phyloP scores from a whole-genome alignment of 345 rosid species.

The Noccaea bulbosa region DNA sequence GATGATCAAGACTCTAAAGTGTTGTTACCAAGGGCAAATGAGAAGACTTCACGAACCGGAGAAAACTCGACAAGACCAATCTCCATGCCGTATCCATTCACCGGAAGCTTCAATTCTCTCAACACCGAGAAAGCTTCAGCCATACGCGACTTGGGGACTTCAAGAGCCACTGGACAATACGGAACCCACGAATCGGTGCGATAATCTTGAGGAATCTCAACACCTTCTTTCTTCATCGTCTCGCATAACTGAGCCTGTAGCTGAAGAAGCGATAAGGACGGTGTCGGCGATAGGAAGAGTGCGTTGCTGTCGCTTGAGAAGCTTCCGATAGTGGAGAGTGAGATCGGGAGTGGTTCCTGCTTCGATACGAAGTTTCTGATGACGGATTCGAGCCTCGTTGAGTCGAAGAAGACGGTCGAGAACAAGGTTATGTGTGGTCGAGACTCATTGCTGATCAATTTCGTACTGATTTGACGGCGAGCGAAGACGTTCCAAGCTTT shows the following conservation, averaged over 20 bases:
- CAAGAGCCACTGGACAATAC: constrained; percentile 82
- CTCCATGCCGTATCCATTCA: constrained; percentile 83
- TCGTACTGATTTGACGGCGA: constrained; percentile 93
- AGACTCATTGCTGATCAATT: constrained; percentile 88
- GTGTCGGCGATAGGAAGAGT: constrained; percentile 76
- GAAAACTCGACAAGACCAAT: constrained; percentile 88
- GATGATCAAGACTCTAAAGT: constrained; percentile 52
- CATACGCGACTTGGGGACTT: constrained; percentile 73
- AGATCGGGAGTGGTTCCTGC: constrained; percentile 70
- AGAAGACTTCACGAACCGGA: constrained; percentile 81
- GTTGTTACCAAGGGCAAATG: constrained; percentile 72
- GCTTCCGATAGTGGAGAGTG: constrained; percentile 75
- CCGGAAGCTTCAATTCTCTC: constrained; percentile 92
- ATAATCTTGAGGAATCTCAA: constrained; percentile 71
- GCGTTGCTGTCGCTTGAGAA: constrained; percentile 65
- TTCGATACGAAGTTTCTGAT: constrained; percentile 61
- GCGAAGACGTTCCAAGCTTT: constrained; percentile 97
- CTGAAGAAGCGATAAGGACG: constrained; percentile 70
- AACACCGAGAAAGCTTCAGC: constrained; percentile 84
- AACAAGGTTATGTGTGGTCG: constrained; percentile 90
- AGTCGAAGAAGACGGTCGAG: constrained; percentile 58
- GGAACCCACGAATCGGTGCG: constrained; percentile 80
- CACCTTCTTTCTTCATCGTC: constrained; percentile 74
- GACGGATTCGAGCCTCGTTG: constrained; percentile 64
- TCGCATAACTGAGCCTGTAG: constrained; percentile 76